These are phyloP conservation scores for Fusarium coffeatum DNA, from an alignment of 2,329 filamentous ascomycete species.

Conservation along the genomic window DNA sequence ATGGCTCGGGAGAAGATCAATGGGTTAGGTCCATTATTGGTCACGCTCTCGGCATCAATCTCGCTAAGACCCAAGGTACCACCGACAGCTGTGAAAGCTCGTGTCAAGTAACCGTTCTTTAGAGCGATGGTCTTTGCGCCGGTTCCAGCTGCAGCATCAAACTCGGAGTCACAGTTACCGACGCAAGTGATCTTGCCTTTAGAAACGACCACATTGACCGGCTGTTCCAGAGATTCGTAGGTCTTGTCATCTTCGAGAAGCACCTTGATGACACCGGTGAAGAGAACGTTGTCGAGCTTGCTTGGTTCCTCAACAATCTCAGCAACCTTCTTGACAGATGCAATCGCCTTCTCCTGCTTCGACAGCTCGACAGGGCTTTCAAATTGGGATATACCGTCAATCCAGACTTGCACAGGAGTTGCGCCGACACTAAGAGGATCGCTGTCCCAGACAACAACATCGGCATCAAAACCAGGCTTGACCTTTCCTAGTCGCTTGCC, in stretches of 20 bases:
- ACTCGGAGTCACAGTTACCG: constrained; percentile 62
- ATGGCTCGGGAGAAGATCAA: constrained; percentile 67
- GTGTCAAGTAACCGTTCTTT: constrained; percentile 69
- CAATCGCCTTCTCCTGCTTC: constrained; percentile 58
- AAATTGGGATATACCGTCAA: constrained; percentile 68
- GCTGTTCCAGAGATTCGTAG: constrained; percentile 48
- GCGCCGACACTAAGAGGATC: constrained; percentile 71
- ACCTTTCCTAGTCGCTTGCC: constrained; percentile 69
- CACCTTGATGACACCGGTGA: constrained; percentile 66
- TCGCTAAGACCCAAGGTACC: constrained; percentile 71
- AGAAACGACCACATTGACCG: constrained; percentile 63
- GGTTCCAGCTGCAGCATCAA: constrained; percentile 51
- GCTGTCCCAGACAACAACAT: constrained; percentile 72
- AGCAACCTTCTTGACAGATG: constrained; percentile 55
- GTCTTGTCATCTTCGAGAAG: constrained; percentile 59
- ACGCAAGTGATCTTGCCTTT: constrained; percentile 67
- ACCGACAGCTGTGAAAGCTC: constrained; percentile 70
- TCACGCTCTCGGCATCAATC: constrained; percentile 68
- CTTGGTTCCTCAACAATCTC: constrained; percentile 57
- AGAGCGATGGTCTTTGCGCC: constrained; percentile 59
- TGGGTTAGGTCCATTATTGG: constrained; percentile 62
- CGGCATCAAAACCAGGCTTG: constrained; percentile 71
- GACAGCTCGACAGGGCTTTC: constrained; percentile 64
- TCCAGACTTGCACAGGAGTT: constrained; percentile 71
- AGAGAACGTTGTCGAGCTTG: constrained; percentile 58